phyloP scores from a whole-genome alignment of 305 asterid species.

The Galium porrigens region DNA sequence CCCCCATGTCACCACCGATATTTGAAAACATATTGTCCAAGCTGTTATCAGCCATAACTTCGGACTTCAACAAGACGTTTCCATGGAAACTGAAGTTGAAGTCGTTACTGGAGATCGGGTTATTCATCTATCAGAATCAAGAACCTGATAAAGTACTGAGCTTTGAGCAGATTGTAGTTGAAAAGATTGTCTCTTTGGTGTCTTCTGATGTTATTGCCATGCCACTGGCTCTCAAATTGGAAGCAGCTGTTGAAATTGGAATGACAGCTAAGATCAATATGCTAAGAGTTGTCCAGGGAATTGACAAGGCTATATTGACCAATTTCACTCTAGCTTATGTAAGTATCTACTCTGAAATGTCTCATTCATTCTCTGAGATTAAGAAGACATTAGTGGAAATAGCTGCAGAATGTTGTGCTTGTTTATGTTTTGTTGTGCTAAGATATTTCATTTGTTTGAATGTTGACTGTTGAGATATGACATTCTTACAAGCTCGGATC shows the following conservation, averaged over 20 bases:
- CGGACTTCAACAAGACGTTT: slow-evolving; percentile 36
- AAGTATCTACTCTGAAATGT: slow-evolving; percentile 26
- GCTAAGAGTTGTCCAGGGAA: slow-evolving; percentile 45
- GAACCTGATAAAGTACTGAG: slow-evolving; percentile 41
- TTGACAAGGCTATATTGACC: slow-evolving; percentile 51
- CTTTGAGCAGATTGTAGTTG: slow-evolving; percentile 57
- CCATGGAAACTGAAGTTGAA: slow-evolving; percentile 48
- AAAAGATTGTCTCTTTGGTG: slow-evolving; percentile 41
- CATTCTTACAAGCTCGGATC: neutral
- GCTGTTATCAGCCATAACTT: slow-evolving; percentile 40
- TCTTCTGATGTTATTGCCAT: slow-evolving; percentile 40
- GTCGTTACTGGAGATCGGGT: slow-evolving; percentile 58
- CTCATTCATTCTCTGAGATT: neutral
- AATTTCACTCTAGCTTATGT: slow-evolving; percentile 52
- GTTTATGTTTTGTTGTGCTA: neutral
- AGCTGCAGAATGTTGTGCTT: neutral
- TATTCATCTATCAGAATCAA: slow-evolving; percentile 34
- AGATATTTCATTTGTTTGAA: neutral
- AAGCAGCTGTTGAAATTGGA: slow-evolving; percentile 62
- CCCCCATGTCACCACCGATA: slow-evolving; percentile 33
- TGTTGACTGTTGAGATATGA: neutral
- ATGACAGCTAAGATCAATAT: slow-evolving; percentile 43
- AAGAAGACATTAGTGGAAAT: neutral
- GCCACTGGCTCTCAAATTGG: slow-evolving; percentile 49
- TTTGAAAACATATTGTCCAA: slow-evolving; percentile 51